phyloP scores from a whole-genome alignment of 2,329 filamentous ascomycete genomes.

The Paracamarosporium sp. region DNA sequence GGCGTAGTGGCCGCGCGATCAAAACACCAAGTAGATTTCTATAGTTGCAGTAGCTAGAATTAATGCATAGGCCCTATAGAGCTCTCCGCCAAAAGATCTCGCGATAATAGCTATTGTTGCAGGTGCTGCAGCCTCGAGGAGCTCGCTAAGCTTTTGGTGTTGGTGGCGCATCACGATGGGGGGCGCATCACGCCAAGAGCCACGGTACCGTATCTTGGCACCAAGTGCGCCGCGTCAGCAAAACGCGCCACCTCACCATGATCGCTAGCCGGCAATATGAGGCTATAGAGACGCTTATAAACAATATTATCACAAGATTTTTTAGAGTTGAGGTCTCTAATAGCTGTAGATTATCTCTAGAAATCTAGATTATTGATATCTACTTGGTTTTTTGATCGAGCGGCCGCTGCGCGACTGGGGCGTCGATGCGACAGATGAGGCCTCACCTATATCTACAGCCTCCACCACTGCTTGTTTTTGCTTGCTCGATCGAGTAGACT shows the following conservation, averaged over 20 bases:
- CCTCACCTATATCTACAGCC: too few species aligned
- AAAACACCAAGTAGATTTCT: not conserved
- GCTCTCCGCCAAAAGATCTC: not conserved
- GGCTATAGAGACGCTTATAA: not conserved
- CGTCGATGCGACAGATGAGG: too few species aligned
- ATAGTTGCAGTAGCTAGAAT: not conserved
- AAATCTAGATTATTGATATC: not conserved
- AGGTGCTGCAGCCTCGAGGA: not conserved
- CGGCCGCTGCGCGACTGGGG: too few species aligned
- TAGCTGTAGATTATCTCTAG: not conserved
- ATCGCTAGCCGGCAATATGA: not conserved
- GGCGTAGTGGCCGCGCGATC: too few species aligned
- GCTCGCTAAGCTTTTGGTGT: too few species aligned
- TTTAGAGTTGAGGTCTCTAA: not conserved
- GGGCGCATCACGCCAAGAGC: too few species aligned
- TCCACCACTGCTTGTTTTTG: too few species aligned
- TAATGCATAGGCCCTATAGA: not conserved
- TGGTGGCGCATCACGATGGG: too few species aligned
- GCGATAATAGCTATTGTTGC: not conserved
- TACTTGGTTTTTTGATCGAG: not conserved
- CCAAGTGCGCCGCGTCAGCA: not conserved
- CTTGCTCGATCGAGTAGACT: too few species aligned
- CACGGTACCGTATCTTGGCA: conserved; percentile 39
- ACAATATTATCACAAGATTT: not conserved
- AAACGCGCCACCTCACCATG: not conserved